Evolutionary conservation across 768 basidiomycete species (phyloP).

Genomic region (Sarcodon aspratus): DNA sequence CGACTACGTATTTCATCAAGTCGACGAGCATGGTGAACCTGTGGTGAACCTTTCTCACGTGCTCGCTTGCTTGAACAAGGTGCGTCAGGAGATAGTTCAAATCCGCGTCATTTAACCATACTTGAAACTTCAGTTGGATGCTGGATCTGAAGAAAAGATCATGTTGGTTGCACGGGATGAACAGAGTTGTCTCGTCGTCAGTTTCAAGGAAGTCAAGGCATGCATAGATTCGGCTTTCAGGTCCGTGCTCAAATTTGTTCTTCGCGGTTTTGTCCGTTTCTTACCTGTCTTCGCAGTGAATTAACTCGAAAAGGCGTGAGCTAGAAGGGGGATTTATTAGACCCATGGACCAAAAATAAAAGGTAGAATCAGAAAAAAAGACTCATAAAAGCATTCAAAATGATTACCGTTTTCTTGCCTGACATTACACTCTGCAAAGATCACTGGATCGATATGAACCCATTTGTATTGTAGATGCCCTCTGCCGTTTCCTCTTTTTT

Average conservation of each 20-base stretch:
- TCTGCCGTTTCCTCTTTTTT: too few species aligned
- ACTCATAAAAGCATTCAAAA: too few species aligned
- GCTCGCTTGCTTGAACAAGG: slow-evolving; percentile 89
- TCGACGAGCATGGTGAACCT: slow-evolving; percentile 83
- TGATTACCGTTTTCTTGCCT: too few species aligned
- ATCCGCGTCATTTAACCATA: background rate
- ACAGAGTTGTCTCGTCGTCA: slow-evolving; percentile 90
- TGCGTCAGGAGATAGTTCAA: slow-evolving; percentile 16
- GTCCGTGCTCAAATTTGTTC: slow-evolving; percentile 28
- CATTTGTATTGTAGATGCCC: too few species aligned
- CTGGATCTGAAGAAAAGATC: slow-evolving; percentile 85
- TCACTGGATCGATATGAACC: too few species aligned
- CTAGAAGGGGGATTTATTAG: too few species aligned
- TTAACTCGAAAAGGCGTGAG: too few species aligned
- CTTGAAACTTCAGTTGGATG: slow-evolving; percentile 61
- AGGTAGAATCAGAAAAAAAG: too few species aligned
- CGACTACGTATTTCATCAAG: slow-evolving; percentile 97
- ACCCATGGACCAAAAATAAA: too few species aligned
- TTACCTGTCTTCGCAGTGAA: background rate
- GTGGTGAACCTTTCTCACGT: slow-evolving; percentile 89
- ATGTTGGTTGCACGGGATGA: slow-evolving; percentile 95
- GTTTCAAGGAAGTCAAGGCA: slow-evolving; percentile 82
- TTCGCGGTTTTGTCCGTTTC: background rate
- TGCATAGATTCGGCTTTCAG: slow-evolving; percentile 78
- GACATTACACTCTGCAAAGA: too few species aligned